Evolutionary conservation across 148 eudicot species (phyloP).

Genomic region (Fagopyrum homotropicum): DNA sequence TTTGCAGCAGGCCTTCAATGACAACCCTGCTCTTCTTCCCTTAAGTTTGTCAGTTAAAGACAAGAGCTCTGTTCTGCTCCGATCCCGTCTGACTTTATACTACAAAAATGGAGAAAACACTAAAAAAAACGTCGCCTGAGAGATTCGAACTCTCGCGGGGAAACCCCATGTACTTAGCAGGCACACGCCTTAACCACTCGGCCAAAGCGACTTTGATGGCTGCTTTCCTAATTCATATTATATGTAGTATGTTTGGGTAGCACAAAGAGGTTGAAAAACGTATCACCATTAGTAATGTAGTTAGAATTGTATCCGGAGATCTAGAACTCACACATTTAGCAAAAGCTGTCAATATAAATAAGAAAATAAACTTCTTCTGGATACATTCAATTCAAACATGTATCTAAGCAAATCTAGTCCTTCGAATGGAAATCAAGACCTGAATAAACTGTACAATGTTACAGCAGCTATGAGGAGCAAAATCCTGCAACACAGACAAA

Average conservation of each 20-base stretch:
- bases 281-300: not conserved
- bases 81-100: too few species aligned
- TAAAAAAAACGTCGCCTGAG: conserved; percentile 65
- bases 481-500: not conserved
- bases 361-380: not conserved
- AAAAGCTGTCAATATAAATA: not conserved
- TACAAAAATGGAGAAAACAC: too few species aligned
- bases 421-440: not conserved
- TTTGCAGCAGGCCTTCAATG: too few species aligned
- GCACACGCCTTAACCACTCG: conserved; percentile 99
- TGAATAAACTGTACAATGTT: conserved; percentile 4
- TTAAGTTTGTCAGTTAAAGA: too few species aligned
- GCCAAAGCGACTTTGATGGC: conserved; percentile 76
- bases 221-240: too few species aligned
- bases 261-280: not conserved
- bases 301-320: not conserved
- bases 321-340: not conserved
- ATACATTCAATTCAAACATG: not conserved
- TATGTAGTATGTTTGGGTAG: too few species aligned
- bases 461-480: not conserved
- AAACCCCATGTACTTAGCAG: conserved; percentile 99
- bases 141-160: conserved; percentile 99
- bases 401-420: not conserved
- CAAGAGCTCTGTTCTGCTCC: too few species aligned
- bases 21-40: too few species aligned